Conservation (phyloP, 2,329 filamentous ascomycete species). For the Neonectria neomacrospora region DNA sequence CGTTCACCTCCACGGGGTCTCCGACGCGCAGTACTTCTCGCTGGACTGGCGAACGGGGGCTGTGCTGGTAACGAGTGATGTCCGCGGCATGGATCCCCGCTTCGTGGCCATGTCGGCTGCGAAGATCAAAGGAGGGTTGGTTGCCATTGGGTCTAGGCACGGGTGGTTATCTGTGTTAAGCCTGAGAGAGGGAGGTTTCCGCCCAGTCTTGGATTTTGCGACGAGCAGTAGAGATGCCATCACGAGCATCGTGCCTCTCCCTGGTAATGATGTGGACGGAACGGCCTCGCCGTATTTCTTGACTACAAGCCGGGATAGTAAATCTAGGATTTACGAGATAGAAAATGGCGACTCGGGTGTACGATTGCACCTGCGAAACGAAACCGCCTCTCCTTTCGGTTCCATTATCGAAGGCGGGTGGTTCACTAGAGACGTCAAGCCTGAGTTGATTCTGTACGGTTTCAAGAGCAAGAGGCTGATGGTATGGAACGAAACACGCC, state of each 20-base stretch:
- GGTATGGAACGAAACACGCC: conserved; percentile 79
- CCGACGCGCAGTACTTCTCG: conserved; percentile 56
- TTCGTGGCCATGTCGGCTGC: conserved; percentile 63
- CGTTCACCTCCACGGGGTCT: conserved; percentile 58
- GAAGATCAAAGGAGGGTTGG: conserved; percentile 53
- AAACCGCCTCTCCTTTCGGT: conserved; percentile 75
- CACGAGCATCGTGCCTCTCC: conserved; percentile 69
- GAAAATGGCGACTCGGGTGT: conserved; percentile 33
- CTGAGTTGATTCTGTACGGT: conserved; percentile 78
- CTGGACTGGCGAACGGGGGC: conserved; percentile 49
- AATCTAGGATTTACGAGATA: conserved; percentile 72
- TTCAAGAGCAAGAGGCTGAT: conserved; percentile 85
- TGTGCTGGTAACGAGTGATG: conserved; percentile 44
- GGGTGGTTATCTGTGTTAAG: conserved; percentile 57
- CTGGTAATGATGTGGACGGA: conserved; percentile 34
- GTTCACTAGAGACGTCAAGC: conserved; percentile 56
- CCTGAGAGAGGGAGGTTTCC: conserved; percentile 42
- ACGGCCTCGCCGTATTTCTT: conserved; percentile 63
- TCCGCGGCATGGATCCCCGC: conserved; percentile 56
- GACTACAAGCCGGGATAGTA: conserved; percentile 81
- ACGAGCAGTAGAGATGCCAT: conserved; percentile 70
- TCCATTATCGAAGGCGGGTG: conserved; percentile 80
- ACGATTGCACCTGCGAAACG: conserved; percentile 68
- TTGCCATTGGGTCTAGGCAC: conserved; percentile 64
- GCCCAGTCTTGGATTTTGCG: conserved; percentile 49